phyloP scores from a whole-genome alignment of 2,329 filamentous ascomycete genomes.

The Verticillium nonalfalfae region DNA sequence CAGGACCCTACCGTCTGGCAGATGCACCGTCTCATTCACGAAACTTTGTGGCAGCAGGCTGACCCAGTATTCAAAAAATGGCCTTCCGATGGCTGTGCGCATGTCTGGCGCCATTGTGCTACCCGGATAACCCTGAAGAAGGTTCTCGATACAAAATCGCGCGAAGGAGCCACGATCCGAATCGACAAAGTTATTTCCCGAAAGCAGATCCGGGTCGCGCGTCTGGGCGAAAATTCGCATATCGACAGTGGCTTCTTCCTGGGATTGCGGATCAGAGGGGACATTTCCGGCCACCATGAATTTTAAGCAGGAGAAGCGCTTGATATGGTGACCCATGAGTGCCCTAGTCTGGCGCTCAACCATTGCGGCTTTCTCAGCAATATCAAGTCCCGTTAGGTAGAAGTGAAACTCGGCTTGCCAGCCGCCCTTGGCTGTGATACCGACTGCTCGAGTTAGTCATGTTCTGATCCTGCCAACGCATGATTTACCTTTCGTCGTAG shows the following conservation, averaged over 20 bases:
- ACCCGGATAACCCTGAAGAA: conserved; percentile 32
- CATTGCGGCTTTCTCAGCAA: conserved; percentile 39
- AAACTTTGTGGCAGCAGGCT: conserved; percentile 15
- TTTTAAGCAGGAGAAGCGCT: conserved; percentile 41
- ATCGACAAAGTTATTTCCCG: conserved; percentile 11
- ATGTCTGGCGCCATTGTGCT: conserved; percentile 26
- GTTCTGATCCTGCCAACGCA: not conserved
- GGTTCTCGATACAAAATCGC: conserved; percentile 26
- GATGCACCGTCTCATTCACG: conserved; percentile 13
- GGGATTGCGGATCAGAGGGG: conserved; percentile 22
- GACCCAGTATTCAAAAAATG: conserved; percentile 12
- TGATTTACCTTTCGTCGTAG: conserved; percentile 35
- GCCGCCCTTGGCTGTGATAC: conserved; percentile 40
- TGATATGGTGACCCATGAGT: conserved; percentile 27
- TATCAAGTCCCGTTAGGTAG: conserved; percentile 41
- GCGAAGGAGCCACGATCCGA: conserved; percentile 21
- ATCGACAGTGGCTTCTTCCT: conserved; percentile 33
- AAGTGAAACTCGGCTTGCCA: conserved; percentile 36
- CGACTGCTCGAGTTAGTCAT: conserved; percentile 17
- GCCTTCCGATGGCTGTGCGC: conserved; percentile 20
- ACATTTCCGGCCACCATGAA: conserved; percentile 37
- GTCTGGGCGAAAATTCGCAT: conserved; percentile 37
- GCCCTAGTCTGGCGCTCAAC: conserved; percentile 38
- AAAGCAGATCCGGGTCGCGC: conserved; percentile 25
- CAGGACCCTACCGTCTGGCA: conserved; percentile 13